Percentiles rank a stretch among this genome's conserved stretches.
Evolutionary conservation across 169 alveolate species (phyloP).

Genomic region (Pseudocohnilembus persalinus): DNA sequence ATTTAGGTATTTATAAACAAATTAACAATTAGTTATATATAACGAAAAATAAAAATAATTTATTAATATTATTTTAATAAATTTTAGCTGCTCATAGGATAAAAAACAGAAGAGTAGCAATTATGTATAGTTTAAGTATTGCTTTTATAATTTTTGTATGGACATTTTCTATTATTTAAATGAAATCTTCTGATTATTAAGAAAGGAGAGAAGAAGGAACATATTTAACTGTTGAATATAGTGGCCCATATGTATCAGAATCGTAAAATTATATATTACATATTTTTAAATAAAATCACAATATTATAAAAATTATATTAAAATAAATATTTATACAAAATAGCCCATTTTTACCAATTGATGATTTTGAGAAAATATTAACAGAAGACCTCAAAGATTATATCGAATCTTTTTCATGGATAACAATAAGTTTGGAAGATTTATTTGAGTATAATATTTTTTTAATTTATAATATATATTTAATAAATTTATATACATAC

Average conservation of each 20-base stretch:
- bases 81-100: constrained; percentile 71
- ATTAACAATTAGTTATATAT: background rate
- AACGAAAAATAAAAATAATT: too few species aligned
- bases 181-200: constrained; percentile 49
- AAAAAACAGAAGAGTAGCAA: constrained; percentile 79
- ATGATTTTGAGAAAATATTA: constrained; percentile 23
- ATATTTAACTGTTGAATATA: constrained; percentile 13
- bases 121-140: constrained; percentile 78
- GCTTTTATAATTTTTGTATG: constrained; percentile 78
- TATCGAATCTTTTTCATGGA: constrained; percentile 32
- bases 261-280: background rate
- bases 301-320: too few species aligned
- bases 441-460: background rate
- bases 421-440: constrained; percentile 3
- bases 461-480: background rate
- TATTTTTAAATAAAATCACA: too few species aligned
- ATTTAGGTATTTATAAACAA: constrained; percentile 40
- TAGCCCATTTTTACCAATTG: background rate
- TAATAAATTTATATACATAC: constrained; percentile 18
- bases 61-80: too few species aligned
- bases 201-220: constrained; percentile 47
- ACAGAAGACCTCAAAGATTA: constrained; percentile 4
- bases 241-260: background rate
- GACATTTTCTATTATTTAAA: constrained; percentile 63
- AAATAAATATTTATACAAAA: too few species aligned